Evolutionary conservation across 2,329 filamentous ascomycete genomes (phyloP), one percentile per base, ranked within the genome.

Genomic region (Sporothrix variecibatus): DNA sequence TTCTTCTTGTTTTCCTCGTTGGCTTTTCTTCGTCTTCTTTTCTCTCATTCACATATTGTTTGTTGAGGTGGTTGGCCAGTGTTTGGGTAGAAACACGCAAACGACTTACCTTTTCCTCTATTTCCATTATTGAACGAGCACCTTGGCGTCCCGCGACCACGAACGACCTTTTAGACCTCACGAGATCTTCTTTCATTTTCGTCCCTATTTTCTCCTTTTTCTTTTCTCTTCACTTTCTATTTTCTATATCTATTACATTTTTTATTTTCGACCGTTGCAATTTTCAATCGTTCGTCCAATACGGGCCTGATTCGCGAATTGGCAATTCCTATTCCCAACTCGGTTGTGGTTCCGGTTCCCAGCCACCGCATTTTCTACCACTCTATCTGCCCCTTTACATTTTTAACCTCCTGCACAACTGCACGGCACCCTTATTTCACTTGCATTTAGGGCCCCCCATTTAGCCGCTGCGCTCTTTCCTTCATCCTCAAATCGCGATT

Each of bases 311-410:
- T 9, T 23, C 26, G 17, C 46, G 23, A 69, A 58, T 68, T 40
- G 58, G 23, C 31, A 34, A 9, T 17, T 28, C 23, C 71, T 69
- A 73, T 72, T 60, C 51, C 71, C 43, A 65, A 58, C 40, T 58
- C 2, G 62, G 60, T 28, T n/a, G 65, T 74, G 31, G 53, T 65
- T 28, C 53, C 46, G 65, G 49, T 31, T 72, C 69, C 76, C 76
- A 77, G 75, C 76, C 76, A 77, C 76, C 76, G 53, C 73, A 74
- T 75, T 76, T 77, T 75, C 40, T n/a, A 23, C 34, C 40, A 51
- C 34, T 53, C 62, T 31, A 46, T 70, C 56, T 38, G 26, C 23
- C 51, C 58, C 69, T 40, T 56, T 68, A 46, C 34, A 26, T 40
- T 70, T 72, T 69, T 43, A n/a, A n/a, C 65, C 23, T 64, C 17